Evolutionary conservation across 1,284 basidiomycete genomes (phyloP).

Genomic region (Ganoderma boninense): DNA sequence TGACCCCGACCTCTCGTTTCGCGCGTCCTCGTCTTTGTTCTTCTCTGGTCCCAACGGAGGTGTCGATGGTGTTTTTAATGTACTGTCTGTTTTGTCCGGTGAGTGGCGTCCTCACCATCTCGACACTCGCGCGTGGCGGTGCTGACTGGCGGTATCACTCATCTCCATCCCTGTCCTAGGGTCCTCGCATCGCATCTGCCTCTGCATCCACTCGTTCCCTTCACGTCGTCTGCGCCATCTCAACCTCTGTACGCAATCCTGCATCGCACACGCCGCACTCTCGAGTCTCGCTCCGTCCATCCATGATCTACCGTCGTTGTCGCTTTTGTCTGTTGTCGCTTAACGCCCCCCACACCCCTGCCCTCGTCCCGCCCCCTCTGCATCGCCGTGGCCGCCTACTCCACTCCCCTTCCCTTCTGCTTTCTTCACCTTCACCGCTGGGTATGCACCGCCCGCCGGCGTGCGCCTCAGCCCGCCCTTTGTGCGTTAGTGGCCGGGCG

Average conservation of each 20-base stretch:
- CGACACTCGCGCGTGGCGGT: neutral
- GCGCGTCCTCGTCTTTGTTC: neutral
- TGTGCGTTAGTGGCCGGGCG: too few relatives aligned
- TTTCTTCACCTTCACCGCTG: too few relatives aligned
- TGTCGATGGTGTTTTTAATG: conserved; percentile 13
- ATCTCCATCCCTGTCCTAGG: neutral
- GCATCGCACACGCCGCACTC: conserved; percentile 7
- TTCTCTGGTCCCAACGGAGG: conserved; percentile 2
- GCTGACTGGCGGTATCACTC: conserved; percentile 7
- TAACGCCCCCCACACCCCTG: too few relatives aligned
- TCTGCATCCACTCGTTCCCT: conserved; percentile 23
- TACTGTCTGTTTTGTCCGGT: conserved; percentile 25
- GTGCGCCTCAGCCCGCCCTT: too few relatives aligned
- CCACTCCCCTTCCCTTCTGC: neutral
- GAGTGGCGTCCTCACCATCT: conserved; percentile 2
- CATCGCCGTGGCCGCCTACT: neutral
- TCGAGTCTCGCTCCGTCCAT: conserved; percentile 18
- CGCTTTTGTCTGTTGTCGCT: conserved; percentile 29
- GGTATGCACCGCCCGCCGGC: neutral
- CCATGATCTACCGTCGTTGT: conserved; percentile 29
- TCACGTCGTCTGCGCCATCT: conserved; percentile 16
- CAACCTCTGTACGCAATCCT: conserved; percentile 6
- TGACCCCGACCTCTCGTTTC: neutral
- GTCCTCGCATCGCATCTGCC: conserved; percentile 21
- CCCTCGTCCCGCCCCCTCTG: too few relatives aligned